A percentile compares a stretch with the other conserved stretches of the same genome.
Evolutionary conservation across 345 rosid species (phyloP).

Genomic region (Syzygium aromaticum): DNA sequence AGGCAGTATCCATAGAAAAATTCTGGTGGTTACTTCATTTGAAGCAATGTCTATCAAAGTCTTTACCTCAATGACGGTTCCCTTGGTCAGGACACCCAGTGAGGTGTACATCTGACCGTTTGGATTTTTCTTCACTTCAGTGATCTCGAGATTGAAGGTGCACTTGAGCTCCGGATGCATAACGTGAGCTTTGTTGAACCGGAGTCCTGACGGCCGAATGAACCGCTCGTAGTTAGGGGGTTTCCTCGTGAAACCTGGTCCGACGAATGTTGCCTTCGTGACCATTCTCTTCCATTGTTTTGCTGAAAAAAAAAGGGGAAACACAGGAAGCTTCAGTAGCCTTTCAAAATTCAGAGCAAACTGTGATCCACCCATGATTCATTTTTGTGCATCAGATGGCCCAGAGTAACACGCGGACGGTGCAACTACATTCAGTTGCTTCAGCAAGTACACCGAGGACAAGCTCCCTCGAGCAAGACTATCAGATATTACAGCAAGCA

Average conservation of each 20-base stretch:
- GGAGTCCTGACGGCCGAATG: slow-evolving; percentile 83
- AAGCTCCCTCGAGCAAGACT: not conserved
- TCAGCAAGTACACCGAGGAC: not conserved
- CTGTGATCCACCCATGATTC: not conserved
- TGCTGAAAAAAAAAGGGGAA: slow-evolving; percentile 25
- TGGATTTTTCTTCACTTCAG: slow-evolving; percentile 86
- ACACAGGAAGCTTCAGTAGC: not conserved
- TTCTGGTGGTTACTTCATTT: not conserved
- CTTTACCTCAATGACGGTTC: slow-evolving; percentile 82
- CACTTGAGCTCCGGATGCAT: slow-evolving; percentile 91
- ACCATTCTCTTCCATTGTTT: slow-evolving; percentile 98
- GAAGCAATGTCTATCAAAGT: not conserved
- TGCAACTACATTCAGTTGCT: not conserved
- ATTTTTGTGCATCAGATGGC: not conserved
- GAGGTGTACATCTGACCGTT: slow-evolving; percentile 92
- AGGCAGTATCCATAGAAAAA: not conserved
- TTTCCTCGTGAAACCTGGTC: slow-evolving; percentile 85
- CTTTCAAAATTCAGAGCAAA: not conserved
- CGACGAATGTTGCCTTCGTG: slow-evolving; percentile 83
- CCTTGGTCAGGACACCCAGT: slow-evolving; percentile 88
- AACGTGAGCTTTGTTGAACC: slow-evolving; percentile 88
- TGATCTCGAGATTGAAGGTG: slow-evolving; percentile 81
- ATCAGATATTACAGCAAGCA: not conserved
- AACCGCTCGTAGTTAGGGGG: slow-evolving; percentile 97
- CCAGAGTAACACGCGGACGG: not conserved